These are phyloP conservation scores for Aspergillus sp. DNA, from an alignment of 2,329 filamentous ascomycete species.

Conservation along the genomic window DNA sequence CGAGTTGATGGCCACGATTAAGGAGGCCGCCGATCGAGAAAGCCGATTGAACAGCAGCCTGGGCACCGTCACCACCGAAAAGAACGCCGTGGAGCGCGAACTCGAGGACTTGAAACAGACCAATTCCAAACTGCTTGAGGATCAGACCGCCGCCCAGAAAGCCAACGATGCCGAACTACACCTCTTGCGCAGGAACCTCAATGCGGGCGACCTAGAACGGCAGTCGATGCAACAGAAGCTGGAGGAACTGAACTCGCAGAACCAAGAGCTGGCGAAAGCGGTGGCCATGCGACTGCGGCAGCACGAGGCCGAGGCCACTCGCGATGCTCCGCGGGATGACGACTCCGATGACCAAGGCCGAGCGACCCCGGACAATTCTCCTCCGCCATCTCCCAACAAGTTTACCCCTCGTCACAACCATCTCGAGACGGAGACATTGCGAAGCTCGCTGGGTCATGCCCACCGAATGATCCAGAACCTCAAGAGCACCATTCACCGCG, in stretches of 20 bases:
- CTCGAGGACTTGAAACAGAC: constrained; percentile 83
- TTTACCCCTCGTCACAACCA: constrained; percentile 85
- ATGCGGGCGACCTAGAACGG: constrained; percentile 75
- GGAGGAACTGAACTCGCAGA: constrained; percentile 83
- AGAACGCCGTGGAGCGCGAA: constrained; percentile 75
- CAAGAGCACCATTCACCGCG: constrained; percentile 90
- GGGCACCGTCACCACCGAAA: constrained; percentile 69
- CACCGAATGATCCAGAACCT: constrained; percentile 96
- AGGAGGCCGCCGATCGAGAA: constrained; percentile 77
- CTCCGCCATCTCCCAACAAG: constrained; percentile 86
- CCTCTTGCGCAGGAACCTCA: constrained; percentile 75
- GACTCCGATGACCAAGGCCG: constrained; percentile 66
- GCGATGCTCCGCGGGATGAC: constrained; percentile 61
- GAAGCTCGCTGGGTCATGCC: constrained; percentile 89
- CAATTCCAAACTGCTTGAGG: constrained; percentile 76
- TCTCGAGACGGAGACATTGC: constrained; percentile 93
- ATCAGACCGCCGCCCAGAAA: constrained; percentile 73
- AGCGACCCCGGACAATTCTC: constrained; percentile 82
- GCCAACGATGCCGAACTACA: constrained; percentile 87
- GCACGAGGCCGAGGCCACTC: constrained; percentile 63
- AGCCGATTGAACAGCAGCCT: constrained; percentile 75
- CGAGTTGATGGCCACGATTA: constrained; percentile 71
- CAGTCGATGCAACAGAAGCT: constrained; percentile 77
- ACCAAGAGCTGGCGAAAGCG: constrained; percentile 84
- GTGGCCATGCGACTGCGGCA: constrained; percentile 71